Percentiles rank a stretch among this genome's conserved stretches.
Conservation (phyloP, 2,329 filamentous ascomycete species). For the Aureobasidium uvarum region DNA sequence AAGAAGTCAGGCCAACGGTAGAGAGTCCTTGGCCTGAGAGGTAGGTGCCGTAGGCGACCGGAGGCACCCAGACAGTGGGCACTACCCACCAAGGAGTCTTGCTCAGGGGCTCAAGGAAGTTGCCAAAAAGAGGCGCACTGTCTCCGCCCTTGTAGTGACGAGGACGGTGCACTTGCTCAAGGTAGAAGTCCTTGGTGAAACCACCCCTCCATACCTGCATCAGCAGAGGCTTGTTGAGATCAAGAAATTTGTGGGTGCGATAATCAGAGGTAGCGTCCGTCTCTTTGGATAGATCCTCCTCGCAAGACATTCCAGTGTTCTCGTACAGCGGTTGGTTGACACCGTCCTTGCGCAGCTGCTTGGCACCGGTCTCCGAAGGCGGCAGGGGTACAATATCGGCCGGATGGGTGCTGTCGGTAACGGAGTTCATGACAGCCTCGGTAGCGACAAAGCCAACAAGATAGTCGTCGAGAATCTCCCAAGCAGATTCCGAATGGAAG, state of each 20-base stretch:
- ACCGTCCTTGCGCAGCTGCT: conserved; percentile 50
- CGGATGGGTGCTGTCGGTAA: conserved; percentile 49
- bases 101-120: conserved; percentile 96
- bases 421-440: conserved; percentile 55
- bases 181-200: conserved; percentile 93
- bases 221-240: conserved; percentile 79
- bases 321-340: conserved; percentile 50
- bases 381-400: conserved; percentile 55
- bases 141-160: conserved; percentile 92
- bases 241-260: conserved; percentile 89
- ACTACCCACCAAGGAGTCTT: conserved; percentile 94
- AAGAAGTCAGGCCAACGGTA: conserved; percentile 50
- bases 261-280: conserved; percentile 76
- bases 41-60: conserved; percentile 68
- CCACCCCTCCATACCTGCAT: conserved; percentile 84
- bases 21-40: conserved; percentile 62
- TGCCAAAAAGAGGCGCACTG: conserved; percentile 92
- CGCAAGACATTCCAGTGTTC: conserved; percentile 81
- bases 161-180: conserved; percentile 92
- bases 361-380: conserved; percentile 49
- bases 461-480: conserved; percentile 87
- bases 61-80: conserved; percentile 81
- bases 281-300: conserved; percentile 80
- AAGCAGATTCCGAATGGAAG: conserved; percentile 85
- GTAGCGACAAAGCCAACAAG: conserved; percentile 76